Percentiles rank a stretch among this genome's conserved stretches.
Evolutionary conservation across 495 filamentous ascomycete genomes (phyloP).

Genomic region (Tuber microsphaerosporum): DNA sequence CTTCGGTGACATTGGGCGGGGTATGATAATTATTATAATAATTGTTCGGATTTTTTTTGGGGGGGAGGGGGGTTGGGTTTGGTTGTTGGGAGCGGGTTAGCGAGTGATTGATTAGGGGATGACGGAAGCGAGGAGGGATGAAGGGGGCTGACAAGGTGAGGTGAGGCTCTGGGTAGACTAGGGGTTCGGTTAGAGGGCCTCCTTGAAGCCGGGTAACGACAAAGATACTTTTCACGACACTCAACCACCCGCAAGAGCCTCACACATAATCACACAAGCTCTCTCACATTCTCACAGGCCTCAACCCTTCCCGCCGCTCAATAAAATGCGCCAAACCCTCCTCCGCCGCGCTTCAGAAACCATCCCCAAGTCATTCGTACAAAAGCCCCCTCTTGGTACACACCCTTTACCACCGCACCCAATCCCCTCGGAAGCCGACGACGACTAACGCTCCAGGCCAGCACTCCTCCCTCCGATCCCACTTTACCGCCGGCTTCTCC

Average conservation of each 20-base stretch:
- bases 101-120: not conserved
- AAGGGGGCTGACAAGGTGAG: not conserved
- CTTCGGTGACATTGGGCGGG: constrained; percentile 71
- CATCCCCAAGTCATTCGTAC: constrained; percentile 5
- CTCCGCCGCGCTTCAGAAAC: constrained; percentile 20
- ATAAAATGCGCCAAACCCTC: constrained; percentile 18
- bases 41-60: not conserved
- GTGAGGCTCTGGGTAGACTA: not conserved
- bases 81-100: not conserved
- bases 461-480: constrained; percentile 85
- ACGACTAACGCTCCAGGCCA: constrained; percentile 50
- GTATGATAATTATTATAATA: not conserved
- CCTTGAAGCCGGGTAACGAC: constrained; percentile 20
- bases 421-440: constrained; percentile 2
- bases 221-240: not conserved
- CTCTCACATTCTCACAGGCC: not conserved
- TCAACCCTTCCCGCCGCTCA: not conserved
- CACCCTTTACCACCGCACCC: no score
- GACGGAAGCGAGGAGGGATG: not conserved
- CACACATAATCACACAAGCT: not conserved
- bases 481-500: constrained; percentile 78
- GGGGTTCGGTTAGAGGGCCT: not conserved
- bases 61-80: not conserved
- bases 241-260: not conserved
- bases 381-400: constrained; percentile 12